A percentile compares a stretch with the other conserved stretches of the same genome.
These are phyloP conservation scores for Chlamydomonas schloesseri DNA, from an alignment of 139 green algal species.

Conservation along the genomic window DNA sequence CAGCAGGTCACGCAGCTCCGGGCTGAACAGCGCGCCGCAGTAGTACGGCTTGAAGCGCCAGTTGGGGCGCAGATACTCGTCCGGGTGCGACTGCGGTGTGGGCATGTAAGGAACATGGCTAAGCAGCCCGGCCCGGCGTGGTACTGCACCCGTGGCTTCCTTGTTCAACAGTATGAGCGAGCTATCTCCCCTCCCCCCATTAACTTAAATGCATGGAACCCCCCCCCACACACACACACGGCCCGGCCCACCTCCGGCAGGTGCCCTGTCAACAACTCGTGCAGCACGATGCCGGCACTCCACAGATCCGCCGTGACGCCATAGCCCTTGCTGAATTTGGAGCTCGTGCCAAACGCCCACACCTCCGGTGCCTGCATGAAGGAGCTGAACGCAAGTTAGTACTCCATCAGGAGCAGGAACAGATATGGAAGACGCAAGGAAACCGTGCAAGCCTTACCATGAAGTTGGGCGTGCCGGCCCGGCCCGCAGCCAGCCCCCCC, in stretches of 20 bases:
- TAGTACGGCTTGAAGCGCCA: not conserved
- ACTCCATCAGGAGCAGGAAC: no score
- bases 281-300: conserved; percentile 57
- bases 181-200: no score
- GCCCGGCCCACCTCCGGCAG: not conserved
- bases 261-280: conserved; percentile 61
- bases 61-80: conserved; percentile 11
- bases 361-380: conserved; percentile 14
- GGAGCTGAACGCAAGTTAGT: not conserved
- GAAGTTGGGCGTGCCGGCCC: conserved; percentile 27
- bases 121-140: no score
- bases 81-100: conserved; percentile 12
- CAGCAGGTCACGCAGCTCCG: conserved; percentile 18
- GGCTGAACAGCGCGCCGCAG: not conserved
- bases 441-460: not conserved
- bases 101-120: not conserved
- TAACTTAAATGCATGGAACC: no score
- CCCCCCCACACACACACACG: no score
- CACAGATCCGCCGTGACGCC: conserved; percentile 54
- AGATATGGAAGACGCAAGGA: no score
- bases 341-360: conserved; percentile 19
- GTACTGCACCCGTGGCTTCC: no score
- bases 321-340: conserved; percentile 1
- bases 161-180: no score
- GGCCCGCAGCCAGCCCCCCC: not conserved